Conservation (phyloP, 2,329 filamentous ascomycete species). For the Trichophyton schoenleinii region DNA sequence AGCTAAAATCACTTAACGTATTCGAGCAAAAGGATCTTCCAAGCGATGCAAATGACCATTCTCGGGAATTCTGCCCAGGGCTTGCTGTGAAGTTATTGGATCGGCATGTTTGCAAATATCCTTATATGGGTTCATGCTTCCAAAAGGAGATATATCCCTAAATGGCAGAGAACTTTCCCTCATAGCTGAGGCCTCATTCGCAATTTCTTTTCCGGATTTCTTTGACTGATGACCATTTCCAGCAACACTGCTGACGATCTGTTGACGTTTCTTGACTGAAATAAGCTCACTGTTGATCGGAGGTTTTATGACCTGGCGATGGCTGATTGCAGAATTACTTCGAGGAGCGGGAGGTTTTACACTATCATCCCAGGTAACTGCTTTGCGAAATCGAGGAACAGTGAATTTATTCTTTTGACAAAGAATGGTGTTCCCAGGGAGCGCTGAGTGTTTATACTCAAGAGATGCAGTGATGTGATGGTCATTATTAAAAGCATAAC, state of each 20-base stretch:
- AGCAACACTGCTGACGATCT: neutral
- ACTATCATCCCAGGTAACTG: neutral
- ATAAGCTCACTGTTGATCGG: neutral
- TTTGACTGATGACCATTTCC: neutral
- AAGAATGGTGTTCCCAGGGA: slow-evolving; percentile 18
- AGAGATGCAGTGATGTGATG: slow-evolving; percentile 19
- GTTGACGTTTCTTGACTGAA: neutral
- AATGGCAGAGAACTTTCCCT: neutral
- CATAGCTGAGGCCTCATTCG: neutral
- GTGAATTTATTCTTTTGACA: slow-evolving; percentile 17
- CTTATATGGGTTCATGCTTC: slow-evolving; percentile 7
- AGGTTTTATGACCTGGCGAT: neutral
- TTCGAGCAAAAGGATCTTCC: neutral
- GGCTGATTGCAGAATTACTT: neutral
- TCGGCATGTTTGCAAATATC: slow-evolving; percentile 1
- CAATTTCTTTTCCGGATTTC: neutral
- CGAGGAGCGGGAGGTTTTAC: neutral
- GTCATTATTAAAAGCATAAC: slow-evolving; percentile 12
- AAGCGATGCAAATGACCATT: neutral
- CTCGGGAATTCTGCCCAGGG: neutral
- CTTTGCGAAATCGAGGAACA: slow-evolving; percentile 10
- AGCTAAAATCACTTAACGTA: neutral
- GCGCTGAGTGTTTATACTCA: slow-evolving; percentile 23
- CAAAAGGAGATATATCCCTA: neutral
- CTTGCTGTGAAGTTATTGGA: neutral